These are phyloP conservation scores for Inga laurina DNA, from an alignment of 306 rosid genomes.

Conservation along the genomic window DNA sequence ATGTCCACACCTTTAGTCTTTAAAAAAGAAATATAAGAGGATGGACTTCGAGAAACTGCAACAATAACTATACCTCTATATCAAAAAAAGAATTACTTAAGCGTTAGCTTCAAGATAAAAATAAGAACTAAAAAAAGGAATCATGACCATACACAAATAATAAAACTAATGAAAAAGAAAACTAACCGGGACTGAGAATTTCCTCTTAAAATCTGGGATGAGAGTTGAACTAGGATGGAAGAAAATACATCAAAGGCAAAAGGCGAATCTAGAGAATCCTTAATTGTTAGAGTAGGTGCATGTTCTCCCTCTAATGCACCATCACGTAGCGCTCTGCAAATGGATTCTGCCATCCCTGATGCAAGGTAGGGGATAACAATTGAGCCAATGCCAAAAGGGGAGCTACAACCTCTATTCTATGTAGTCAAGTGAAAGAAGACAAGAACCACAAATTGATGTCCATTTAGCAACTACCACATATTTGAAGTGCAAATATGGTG, in stretches of 20 bases:
- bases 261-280: constrained; percentile 68
- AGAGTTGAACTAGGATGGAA: constrained; percentile 65
- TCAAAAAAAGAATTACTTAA: neutral
- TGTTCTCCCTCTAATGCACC: constrained; percentile 88
- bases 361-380: neutral
- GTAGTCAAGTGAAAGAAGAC: neutral
- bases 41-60: constrained; percentile 73
- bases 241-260: constrained; percentile 62
- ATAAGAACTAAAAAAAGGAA: neutral
- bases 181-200: constrained; percentile 82
- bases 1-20: constrained; percentile 52
- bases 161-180: neutral
- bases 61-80: constrained; percentile 71
- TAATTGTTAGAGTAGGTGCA: constrained; percentile 78
- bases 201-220: constrained; percentile 52
- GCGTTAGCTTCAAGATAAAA: constrained; percentile 12
- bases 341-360: constrained; percentile 68
- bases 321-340: constrained; percentile 72
- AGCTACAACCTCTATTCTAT: neutral
- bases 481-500: neutral
- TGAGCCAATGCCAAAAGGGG: neutral
- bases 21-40: constrained; percentile 56
- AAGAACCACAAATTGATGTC: neutral
- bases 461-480: neutral
- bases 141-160: neutral